A percentile compares a stretch with the other conserved stretches of the same genome.
Evolutionary conservation across 306 rosid species (phyloP).

Genomic region (Arachis stenosperma): DNA sequence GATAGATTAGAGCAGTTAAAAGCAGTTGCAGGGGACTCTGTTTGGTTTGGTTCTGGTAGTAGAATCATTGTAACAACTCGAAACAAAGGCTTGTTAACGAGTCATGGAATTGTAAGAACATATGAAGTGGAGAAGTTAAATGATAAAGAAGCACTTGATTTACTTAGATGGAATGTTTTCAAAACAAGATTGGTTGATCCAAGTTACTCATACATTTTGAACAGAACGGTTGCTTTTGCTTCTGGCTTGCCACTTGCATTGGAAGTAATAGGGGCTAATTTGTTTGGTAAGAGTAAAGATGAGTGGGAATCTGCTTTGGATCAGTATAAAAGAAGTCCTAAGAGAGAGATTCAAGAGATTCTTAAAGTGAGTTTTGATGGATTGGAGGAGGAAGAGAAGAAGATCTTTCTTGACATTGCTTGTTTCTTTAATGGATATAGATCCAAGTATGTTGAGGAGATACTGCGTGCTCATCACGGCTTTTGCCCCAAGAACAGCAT

Average conservation of each 20-base stretch:
- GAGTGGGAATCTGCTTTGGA: conserved; percentile 11
- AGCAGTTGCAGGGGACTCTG: background rate
- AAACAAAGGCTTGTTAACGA: background rate
- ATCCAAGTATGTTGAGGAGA: background rate
- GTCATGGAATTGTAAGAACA: background rate
- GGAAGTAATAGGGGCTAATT: conserved; percentile 17
- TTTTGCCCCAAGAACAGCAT: background rate
- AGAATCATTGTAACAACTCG: conserved; percentile 8
- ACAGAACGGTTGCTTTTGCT: background rate
- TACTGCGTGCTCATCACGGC: background rate
- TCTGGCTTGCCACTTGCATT: conserved; percentile 13
- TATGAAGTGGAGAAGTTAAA: background rate
- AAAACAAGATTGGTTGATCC: background rate
- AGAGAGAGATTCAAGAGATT: background rate
- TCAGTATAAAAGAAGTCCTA: background rate
- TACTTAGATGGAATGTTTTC: conserved; percentile 15
- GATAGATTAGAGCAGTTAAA: background rate
- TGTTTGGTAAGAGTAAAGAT: background rate
- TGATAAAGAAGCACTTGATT: background rate
- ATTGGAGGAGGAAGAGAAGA: background rate
- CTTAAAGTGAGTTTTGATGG: conserved; percentile 15
- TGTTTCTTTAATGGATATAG: conserved; percentile 18
- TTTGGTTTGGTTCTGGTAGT: conserved; percentile 30
- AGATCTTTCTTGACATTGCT: conserved; percentile 12
- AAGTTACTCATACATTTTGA: background rate